Evolutionary conservation across 495 filamentous ascomycete species (phyloP).

Genomic region (Rostrohypoxylon terebratum): DNA sequence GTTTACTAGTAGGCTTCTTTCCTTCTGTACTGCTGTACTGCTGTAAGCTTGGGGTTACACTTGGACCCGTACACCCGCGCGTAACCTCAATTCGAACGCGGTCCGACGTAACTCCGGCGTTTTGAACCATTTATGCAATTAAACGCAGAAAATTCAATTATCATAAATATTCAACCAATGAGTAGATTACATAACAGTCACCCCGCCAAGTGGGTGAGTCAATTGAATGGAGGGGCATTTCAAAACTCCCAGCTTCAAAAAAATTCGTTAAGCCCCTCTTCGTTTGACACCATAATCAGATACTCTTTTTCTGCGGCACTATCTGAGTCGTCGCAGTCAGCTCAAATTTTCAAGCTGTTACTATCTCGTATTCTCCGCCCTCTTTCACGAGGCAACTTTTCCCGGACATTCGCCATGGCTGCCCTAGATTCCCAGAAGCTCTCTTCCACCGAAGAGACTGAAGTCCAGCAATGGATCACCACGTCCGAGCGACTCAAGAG

Average conservation of each 20-base stretch:
- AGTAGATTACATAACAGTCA: conserved; percentile 13
- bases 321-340: conserved; percentile 28
- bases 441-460: conserved; percentile 79
- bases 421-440: conserved; percentile 79
- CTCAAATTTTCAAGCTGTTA: conserved; percentile 60
- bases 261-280: conserved; percentile 26
- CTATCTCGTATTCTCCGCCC: conserved; percentile 56
- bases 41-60: conserved; percentile 42
- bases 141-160: not conserved
- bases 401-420: conserved; percentile 58
- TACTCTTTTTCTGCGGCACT: conserved; percentile 25
- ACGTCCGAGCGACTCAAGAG: conserved; percentile 74
- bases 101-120: conserved; percentile 27
- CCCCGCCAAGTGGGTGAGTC: conserved; percentile 23
- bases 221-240: conserved; percentile 42
- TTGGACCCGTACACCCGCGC: conserved; percentile 20
- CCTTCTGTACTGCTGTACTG: conserved; percentile 39
- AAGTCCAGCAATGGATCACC: conserved; percentile 88
- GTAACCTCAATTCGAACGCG: conserved; percentile 1
- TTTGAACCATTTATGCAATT: not conserved
- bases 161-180: conserved; percentile 1
- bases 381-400: conserved; percentile 59
- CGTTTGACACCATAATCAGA: not conserved
- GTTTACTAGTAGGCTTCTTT: conserved; percentile 36
- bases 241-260: conserved; percentile 7